phyloP scores from a whole-genome alignment of 2,329 filamentous ascomycete species.

The Botryotinia globosa region DNA sequence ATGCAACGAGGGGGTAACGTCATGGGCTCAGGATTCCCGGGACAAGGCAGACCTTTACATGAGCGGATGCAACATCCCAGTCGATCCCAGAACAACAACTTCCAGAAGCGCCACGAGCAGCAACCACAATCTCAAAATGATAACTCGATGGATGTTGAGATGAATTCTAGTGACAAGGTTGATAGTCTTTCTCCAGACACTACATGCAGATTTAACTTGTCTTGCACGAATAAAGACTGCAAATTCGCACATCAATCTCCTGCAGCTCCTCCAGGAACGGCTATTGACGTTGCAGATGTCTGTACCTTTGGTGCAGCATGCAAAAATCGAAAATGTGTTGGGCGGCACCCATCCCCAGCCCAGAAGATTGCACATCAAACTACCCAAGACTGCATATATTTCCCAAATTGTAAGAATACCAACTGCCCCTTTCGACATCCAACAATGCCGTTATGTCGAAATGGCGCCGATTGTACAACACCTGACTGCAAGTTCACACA shows the following conservation, averaged over 20 bases:
- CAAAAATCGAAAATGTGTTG: constrained; percentile 93
- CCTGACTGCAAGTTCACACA: constrained; percentile 89
- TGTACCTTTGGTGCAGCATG: constrained; percentile 88
- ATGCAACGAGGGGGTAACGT: constrained; percentile 43
- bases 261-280: constrained; percentile 72
- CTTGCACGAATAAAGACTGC: constrained; percentile 86
- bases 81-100: constrained; percentile 26
- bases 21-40: constrained; percentile 44
- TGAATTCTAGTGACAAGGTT: constrained; percentile 52
- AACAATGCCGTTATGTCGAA: constrained; percentile 80
- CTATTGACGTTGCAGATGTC: constrained; percentile 74
- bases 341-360: constrained; percentile 87
- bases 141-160: constrained; percentile 59
- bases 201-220: constrained; percentile 85
- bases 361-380: constrained; percentile 73
- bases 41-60: constrained; percentile 61
- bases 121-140: constrained; percentile 25
- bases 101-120: constrained; percentile 31
- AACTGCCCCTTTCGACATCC: constrained; percentile 89
- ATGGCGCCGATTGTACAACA: constrained; percentile 82
- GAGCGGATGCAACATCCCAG: constrained; percentile 60
- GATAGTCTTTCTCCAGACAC: constrained; percentile 58
- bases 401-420: constrained; percentile 84
- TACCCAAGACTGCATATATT: constrained; percentile 87
- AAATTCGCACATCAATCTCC: constrained; percentile 94